Percentiles rank a stretch among this genome's conserved stretches.
phyloP scores from a whole-genome alignment of 345 rosid genomes.

The Eucalyptus shirleyi region DNA sequence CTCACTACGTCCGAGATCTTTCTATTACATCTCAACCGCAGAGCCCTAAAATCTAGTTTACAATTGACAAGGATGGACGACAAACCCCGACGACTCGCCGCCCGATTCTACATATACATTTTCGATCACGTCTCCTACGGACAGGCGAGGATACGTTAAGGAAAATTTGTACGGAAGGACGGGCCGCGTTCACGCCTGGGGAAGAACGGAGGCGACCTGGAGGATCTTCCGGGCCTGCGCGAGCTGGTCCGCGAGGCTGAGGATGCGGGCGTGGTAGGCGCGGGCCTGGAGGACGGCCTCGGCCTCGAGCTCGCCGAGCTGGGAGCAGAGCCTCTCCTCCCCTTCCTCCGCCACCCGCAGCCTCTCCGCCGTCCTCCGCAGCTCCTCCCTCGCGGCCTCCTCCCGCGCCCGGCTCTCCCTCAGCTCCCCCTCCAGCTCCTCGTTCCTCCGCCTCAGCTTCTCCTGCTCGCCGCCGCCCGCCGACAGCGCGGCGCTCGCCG shows the following conservation, averaged over 20 bases:
- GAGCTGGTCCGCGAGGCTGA: constrained; percentile 53
- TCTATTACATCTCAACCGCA: background rate
- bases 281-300: constrained; percentile 71
- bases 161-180: background rate
- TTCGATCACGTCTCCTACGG: background rate
- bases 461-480: background rate
- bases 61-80: background rate
- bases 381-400: constrained; percentile 43
- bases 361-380: constrained; percentile 30
- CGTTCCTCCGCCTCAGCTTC: constrained; percentile 35
- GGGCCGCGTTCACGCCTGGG: background rate
- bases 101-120: background rate
- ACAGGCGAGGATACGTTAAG: background rate
- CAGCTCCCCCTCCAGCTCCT: constrained; percentile 46
- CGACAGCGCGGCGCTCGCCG: background rate
- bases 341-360: constrained; percentile 70
- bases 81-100: background rate
- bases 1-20: background rate
- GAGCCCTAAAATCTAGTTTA: background rate
- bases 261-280: constrained; percentile 41
- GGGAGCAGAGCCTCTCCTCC: constrained; percentile 74
- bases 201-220: background rate
- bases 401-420: constrained; percentile 33
- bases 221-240: constrained; percentile 21
- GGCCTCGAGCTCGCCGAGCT: constrained; percentile 83